Percentiles rank a stretch among this genome's conserved stretches.
phyloP scores from a whole-genome alignment of 139 green algal genomes.

The Picocystis salinarum region DNA sequence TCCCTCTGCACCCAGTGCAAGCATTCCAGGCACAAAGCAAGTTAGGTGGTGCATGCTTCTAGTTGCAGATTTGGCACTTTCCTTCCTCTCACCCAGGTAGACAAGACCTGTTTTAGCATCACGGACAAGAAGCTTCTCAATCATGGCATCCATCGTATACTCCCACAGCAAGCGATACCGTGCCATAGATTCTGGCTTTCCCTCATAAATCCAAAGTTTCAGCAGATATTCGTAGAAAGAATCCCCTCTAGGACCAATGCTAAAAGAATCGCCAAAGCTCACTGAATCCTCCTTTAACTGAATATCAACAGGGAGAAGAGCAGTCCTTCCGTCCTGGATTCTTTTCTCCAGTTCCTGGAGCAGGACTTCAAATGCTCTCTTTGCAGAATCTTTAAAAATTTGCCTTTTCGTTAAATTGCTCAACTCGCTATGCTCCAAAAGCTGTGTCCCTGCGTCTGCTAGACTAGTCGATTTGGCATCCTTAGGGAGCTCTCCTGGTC shows the following conservation, averaged over 20 bases:
- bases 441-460: no score
- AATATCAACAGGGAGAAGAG: no score
- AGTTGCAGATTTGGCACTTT: no score
- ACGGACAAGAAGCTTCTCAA: slow-evolving; percentile 20
- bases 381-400: not conserved
- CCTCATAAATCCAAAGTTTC: not conserved
- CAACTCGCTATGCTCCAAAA: no score
- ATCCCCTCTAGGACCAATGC: not conserved
- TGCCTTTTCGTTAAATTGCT: slow-evolving; percentile 1
- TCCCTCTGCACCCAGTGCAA: slow-evolving; percentile 34
- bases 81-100: slow-evolving; percentile 34
- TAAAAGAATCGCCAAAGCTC: not conserved
- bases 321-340: no score
- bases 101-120: slow-evolving; percentile 5
- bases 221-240: slow-evolving; percentile 5
- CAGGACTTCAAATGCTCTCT: no score
- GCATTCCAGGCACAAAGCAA: slow-evolving; percentile 47
- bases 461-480: no score
- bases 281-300: no score
- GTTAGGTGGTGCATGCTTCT: slow-evolving; percentile 66
- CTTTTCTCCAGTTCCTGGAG: no score
- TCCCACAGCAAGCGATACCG: slow-evolving; percentile 28
- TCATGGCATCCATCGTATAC: slow-evolving; percentile 35
- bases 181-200: not conserved
- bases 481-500: no score